phyloP scores from a whole-genome alignment of 768 basidiomycete genomes.

The Omphalotus guepiniiformis region DNA sequence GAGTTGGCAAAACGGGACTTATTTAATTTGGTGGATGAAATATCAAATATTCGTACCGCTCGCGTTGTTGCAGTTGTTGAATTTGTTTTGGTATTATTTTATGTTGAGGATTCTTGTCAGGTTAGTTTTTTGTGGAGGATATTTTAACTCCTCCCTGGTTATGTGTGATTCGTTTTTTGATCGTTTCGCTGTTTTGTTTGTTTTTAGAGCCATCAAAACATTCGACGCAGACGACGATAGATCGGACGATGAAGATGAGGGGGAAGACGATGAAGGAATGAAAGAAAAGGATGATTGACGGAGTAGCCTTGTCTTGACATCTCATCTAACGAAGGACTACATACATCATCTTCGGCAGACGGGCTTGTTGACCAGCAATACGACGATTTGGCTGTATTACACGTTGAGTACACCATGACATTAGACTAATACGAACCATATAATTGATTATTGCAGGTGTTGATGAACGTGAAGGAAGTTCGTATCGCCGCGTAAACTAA shows the following conservation, averaged over 20 bases:
- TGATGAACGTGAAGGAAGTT: too few species aligned
- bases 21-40: conserved; percentile 61
- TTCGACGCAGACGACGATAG: conserved; percentile 50
- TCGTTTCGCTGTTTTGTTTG: background rate
- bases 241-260: conserved; percentile 58
- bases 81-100: conserved; percentile 75
- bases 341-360: too few species aligned
- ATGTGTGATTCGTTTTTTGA: background rate
- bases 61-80: conserved; percentile 56
- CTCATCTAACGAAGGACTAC: background rate
- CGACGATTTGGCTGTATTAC: too few species aligned
- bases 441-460: too few species aligned
- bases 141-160: background rate
- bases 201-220: conserved; percentile 39
- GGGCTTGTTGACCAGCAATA: too few species aligned
- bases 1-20: conserved; percentile 46
- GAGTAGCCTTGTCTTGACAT: background rate
- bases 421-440: too few species aligned
- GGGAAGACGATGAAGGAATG: conserved; percentile 35
- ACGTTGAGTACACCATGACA: too few species aligned
- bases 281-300: conserved; percentile 12
- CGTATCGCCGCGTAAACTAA: too few species aligned
- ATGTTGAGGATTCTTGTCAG: conserved; percentile 52
- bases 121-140: background rate
- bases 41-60: conserved; percentile 63